These are phyloP conservation scores for Talaromyces ruber DNA, from an alignment of 495 filamentous ascomycete species.

Conservation along the genomic window DNA sequence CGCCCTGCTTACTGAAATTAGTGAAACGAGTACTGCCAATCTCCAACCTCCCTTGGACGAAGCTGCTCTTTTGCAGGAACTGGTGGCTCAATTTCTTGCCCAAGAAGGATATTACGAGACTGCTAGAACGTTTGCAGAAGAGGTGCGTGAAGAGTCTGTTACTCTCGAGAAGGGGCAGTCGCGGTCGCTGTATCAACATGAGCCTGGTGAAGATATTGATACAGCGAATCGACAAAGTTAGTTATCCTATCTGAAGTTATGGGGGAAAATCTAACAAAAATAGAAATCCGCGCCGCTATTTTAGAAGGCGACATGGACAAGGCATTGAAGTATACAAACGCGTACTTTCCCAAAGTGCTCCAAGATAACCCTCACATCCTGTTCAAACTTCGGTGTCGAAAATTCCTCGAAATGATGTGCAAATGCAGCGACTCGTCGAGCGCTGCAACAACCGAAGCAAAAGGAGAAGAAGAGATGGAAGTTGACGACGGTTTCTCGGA, in stretches of 20 bases:
- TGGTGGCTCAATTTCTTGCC: slow-evolving; percentile 81
- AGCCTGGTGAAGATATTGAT: slow-evolving; percentile 79
- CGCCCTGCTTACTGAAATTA: slow-evolving; percentile 50
- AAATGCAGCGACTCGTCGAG: slow-evolving; percentile 57
- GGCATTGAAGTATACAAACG: slow-evolving; percentile 71
- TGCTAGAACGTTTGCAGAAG: slow-evolving; percentile 76
- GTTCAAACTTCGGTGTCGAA: slow-evolving; percentile 83
- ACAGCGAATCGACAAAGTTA: slow-evolving; percentile 81
- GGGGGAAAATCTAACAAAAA: slow-evolving; percentile 9
- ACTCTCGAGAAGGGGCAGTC: slow-evolving; percentile 50
- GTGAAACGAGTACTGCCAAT: slow-evolving; percentile 35
- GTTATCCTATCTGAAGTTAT: slow-evolving; percentile 13
- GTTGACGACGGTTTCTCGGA: slow-evolving; percentile 53
- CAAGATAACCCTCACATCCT: slow-evolving; percentile 79
- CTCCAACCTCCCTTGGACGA: slow-evolving; percentile 65
- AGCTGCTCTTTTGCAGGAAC: slow-evolving; percentile 67
- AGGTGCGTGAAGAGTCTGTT: slow-evolving; percentile 64
- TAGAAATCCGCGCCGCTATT: slow-evolving; percentile 81
- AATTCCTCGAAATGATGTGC: slow-evolving; percentile 95
- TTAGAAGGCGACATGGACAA: slow-evolving; percentile 90
- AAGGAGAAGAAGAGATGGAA: slow-evolving; percentile 85
- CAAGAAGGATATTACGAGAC: slow-evolving; percentile 98
- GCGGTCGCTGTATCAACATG: slow-evolving; percentile 50
- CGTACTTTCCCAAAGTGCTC: slow-evolving; percentile 74
- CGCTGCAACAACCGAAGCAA: slow-evolving; percentile 47